phyloP scores from a whole-genome alignment of 73 alveolate genomes.

The Symbiodinium pilosum region DNA sequence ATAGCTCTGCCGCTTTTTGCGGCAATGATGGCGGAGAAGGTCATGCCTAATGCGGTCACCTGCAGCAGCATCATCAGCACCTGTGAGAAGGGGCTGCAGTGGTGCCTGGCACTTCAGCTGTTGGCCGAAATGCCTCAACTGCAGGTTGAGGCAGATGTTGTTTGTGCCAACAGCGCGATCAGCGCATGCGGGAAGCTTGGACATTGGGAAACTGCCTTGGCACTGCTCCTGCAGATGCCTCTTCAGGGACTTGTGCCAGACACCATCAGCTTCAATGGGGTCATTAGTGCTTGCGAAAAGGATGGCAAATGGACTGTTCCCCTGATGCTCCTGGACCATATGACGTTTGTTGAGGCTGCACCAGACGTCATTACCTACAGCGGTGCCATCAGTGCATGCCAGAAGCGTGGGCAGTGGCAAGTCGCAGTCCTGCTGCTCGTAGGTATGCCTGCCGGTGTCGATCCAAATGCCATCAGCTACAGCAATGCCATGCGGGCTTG shows the following conservation, averaged over 20 bases:
- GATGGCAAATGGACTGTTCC: slow-evolving; percentile 37
- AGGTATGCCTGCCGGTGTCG: not conserved
- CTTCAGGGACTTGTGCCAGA: not conserved
- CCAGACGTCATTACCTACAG: slow-evolving; percentile 43
- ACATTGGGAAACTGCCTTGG: slow-evolving; percentile 25
- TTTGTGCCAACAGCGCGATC: slow-evolving; percentile 17
- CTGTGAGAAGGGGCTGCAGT: not conserved
- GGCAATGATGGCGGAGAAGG: not conserved
- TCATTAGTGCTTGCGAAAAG: slow-evolving; percentile 33
- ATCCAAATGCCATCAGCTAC: slow-evolving; percentile 24
- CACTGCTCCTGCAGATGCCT: not conserved
- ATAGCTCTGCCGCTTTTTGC: not conserved
- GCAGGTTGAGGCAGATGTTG: not conserved
- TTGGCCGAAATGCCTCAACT: not conserved
- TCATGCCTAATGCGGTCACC: not conserved
- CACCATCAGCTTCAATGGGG: slow-evolving; percentile 29
- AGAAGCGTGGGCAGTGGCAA: slow-evolving; percentile 37
- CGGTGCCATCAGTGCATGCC: slow-evolving; percentile 59
- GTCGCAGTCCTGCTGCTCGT: slow-evolving; percentile 29
- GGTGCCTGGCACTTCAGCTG: not conserved
- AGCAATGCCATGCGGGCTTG: slow-evolving; percentile 30
- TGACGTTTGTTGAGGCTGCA: not conserved
- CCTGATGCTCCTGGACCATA: not conserved
- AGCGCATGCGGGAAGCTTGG: slow-evolving; percentile 37
- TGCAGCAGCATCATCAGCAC: slow-evolving; percentile 72